Evolutionary conservation across 1,139 yeast species (phyloP), one percentile per base, ranked within the genome.

Genomic region (Kurtzmaniella natalensis): DNA sequence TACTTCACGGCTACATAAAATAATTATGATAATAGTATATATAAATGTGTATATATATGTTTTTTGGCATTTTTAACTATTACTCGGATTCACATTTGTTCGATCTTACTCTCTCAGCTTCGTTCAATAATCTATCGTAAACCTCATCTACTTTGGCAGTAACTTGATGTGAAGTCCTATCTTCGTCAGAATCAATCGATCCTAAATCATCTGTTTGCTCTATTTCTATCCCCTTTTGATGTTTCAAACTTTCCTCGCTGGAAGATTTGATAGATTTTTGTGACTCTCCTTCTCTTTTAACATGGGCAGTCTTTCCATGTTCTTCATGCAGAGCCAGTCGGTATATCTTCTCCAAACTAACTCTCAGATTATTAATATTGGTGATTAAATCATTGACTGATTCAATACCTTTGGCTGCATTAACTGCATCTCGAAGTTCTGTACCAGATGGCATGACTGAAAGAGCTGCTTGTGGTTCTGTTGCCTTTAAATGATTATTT

Each of bases 371-470:
- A 47, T 75, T 76, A 34, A 85, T 81, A 45, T 76, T 80, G 36
- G 72, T 77, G 47, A 86, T 81, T 46, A 84, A 68, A 39, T 82
- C 87, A 10, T 73, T 71, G 5, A 84, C 84, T 14, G 83, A 75
- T 40, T 79, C 80, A 36, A 82, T 76, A 37, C 94, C 94, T 48
- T 83, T 83, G 3, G 89, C 89, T 37, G 77, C 76, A 35, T 83
- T 78, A 30, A 83, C 80, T 0, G 92, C 88, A 40, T 81, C 85
- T 39, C 94, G 65, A 26, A 85, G 61, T 50, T 83, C 88, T 3
- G 80, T 70, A 14, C 94, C 94, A 0, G 89, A 76, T 1, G 89
- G 89, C 33, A 82, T 64, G 33, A 62, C 62, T 37, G 62, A 65
- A 27, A 69, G 53, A 2, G 59, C 48, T 2, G 72, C 72, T 3